Evolutionary conservation across 2,329 filamentous ascomycete genomes (phyloP), one percentile per base, ranked within the genome.

Genomic region (Apiospora arundinis): DNA sequence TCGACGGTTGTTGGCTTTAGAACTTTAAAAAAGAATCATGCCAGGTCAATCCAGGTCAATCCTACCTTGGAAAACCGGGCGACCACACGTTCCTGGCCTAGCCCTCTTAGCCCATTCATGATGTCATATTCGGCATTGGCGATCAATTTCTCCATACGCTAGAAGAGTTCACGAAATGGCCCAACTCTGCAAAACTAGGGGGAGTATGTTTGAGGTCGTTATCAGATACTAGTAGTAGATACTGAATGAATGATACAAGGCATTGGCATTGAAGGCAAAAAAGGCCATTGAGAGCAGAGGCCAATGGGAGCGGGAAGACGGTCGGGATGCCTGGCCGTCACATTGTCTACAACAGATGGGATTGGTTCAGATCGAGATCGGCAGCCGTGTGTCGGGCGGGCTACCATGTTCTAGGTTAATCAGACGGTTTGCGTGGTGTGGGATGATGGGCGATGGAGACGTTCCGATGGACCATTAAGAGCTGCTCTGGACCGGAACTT

Each of bases 111-210:
- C 14, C 25, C 8, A 32, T 32, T 40, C 21, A 45, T 67, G 65
- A 67, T 67, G 65, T 67, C 65, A 67, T 67, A 6, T 45, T 45
- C 65, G 65, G 65, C 65, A 67, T 67, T 67, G 65, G 65, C 65
- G 65, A 67, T 46, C 65, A 28, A 11, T 67, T 63, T 63, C 56
- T 63, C 56, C 56, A 63, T 63, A 40, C 56, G 56, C 56, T 63
- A 63, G 56, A 63, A 63, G 56, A 40, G 56, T 40, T 63, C 56
- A n/a, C n/a, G 32, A 40, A 63, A 9, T n/a, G 56, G 18, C 18
- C 32, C 56, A 63, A 40, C 56, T 63, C 32, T 63, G 12, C 28
- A 14, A 63, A 56, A 40, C 56, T 28, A 63, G 56, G 56, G 56
- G 52, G 56, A 40, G 56, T 28, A 40, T 12, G 56, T 60, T 60